A percentile compares a stretch with the other conserved stretches of the same genome.
These are phyloP conservation scores for Hypoxylon fuscum DNA, from an alignment of 495 filamentous ascomycete genomes.

Conservation along the genomic window DNA sequence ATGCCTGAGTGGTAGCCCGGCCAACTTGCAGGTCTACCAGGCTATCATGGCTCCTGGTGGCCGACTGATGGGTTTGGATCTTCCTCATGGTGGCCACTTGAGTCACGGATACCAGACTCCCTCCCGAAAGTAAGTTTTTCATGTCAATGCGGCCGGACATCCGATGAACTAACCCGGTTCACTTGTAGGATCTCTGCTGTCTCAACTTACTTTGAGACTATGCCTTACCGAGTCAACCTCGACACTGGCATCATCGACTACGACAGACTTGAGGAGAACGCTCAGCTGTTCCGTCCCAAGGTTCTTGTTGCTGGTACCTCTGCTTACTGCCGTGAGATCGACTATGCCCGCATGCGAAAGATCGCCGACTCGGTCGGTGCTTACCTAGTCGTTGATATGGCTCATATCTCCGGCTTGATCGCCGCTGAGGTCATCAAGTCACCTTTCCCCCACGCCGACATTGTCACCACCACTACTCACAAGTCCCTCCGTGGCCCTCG, in stretches of 20 bases:
- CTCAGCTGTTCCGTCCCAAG: slow-evolving; percentile 94
- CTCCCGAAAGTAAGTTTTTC: slow-evolving; percentile 76
- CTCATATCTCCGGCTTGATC: slow-evolving; percentile 96
- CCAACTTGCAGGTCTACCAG: slow-evolving; percentile 99
- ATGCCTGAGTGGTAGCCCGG: slow-evolving; percentile 88
- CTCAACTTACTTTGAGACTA: slow-evolving; percentile 94
- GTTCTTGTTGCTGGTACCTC: slow-evolving; percentile 96
- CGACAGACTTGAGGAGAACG: slow-evolving; percentile 89
- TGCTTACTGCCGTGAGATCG: slow-evolving; percentile 97
- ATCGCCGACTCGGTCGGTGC: slow-evolving; percentile 94
- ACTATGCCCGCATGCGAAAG: slow-evolving; percentile 96
- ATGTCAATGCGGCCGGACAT: slow-evolving; percentile 10
- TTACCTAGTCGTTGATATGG: slow-evolving; percentile 97
- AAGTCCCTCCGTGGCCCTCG: slow-evolving; percentile 98
- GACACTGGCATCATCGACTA: slow-evolving; percentile 98
- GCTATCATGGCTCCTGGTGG: slow-evolving; percentile 98
- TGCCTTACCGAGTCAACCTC: slow-evolving; percentile 90
- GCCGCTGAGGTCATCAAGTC: slow-evolving; percentile 93
- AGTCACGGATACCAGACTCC: slow-evolving; percentile 98
- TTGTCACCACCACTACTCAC: slow-evolving; percentile 99
- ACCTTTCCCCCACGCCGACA: slow-evolving; percentile 92
- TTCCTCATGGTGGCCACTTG: slow-evolving; percentile 97
- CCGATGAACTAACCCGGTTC: slow-evolving; percentile 23
- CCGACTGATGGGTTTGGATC: slow-evolving; percentile 94
- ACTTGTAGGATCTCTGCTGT: slow-evolving; percentile 81